Conservation (phyloP, 495 filamentous ascomycete species). For the Letharia lupina region DNA sequence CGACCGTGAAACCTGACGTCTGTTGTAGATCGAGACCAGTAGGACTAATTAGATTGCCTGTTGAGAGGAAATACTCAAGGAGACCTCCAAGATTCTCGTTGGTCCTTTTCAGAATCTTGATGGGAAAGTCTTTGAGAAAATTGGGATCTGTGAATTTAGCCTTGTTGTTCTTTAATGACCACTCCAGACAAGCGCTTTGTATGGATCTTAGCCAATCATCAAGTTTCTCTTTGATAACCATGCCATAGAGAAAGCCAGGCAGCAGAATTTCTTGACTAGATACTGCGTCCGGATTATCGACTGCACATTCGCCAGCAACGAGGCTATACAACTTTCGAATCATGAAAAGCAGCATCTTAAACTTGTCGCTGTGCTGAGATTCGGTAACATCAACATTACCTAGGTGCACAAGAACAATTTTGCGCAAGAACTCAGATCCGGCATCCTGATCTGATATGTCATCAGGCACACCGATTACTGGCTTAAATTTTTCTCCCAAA, state of each 20-base stretch:
- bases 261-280: conserved; percentile 90
- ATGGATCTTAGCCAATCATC: conserved; percentile 73
- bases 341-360: conserved; percentile 92
- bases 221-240: conserved; percentile 88
- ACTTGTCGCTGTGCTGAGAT: conserved; percentile 80
- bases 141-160: conserved; percentile 58
- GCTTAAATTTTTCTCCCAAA: conserved; percentile 80
- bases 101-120: conserved; percentile 64
- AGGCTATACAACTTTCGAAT: conserved; percentile 87
- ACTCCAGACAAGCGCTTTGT: conserved; percentile 57
- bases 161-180: conserved; percentile 54
- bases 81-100: conserved; percentile 82
- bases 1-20: conserved; percentile 86
- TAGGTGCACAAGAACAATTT: conserved; percentile 83
- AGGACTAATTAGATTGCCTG: conserved; percentile 83
- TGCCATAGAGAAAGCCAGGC: conserved; percentile 85
- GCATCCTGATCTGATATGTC: conserved; percentile 79
- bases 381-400: conserved; percentile 74
- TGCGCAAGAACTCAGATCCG: conserved; percentile 81
- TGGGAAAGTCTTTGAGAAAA: conserved; percentile 70
- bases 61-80: conserved; percentile 92
- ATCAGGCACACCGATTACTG: conserved; percentile 69
- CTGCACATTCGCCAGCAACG: conserved; percentile 81
- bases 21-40: conserved; percentile 92
- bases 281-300: conserved; percentile 92